Evolutionary conservation across 306 rosid species (phyloP).

Genomic region (Castanea mollissima): DNA sequence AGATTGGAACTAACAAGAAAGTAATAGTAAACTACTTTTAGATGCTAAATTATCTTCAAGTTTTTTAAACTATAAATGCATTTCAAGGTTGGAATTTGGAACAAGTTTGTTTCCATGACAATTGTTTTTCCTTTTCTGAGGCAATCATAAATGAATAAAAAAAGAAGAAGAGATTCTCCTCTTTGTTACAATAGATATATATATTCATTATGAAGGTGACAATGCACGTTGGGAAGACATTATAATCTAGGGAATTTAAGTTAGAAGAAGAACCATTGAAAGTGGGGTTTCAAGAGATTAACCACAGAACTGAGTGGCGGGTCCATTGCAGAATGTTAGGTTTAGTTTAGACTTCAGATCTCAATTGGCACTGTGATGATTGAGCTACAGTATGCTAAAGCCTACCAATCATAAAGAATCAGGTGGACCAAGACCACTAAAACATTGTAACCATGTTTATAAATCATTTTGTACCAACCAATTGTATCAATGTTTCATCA

Average conservation of each 20-base stretch:
- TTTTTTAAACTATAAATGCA: background rate
- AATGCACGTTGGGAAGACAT: constrained; percentile 8
- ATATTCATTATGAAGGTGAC: background rate
- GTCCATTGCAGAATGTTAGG: background rate
- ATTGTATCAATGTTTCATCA: too few species aligned
- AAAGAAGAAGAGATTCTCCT: background rate
- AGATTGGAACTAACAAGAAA: background rate
- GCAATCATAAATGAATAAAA: background rate
- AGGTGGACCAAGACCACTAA: too few species aligned
- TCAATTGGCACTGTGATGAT: too few species aligned
- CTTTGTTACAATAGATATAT: background rate
- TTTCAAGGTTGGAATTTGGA: background rate
- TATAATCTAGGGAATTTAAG: background rate
- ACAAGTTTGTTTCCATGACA: too few species aligned
- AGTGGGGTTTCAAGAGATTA: constrained; percentile 25
- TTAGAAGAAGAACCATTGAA: constrained; percentile 16
- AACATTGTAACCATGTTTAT: too few species aligned
- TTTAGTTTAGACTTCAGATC: background rate
- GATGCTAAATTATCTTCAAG: background rate
- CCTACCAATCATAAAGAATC: too few species aligned
- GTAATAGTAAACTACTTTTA: background rate
- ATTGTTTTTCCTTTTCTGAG: too few species aligned
- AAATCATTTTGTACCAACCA: too few species aligned
- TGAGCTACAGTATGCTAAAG: too few species aligned
- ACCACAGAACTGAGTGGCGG: constrained; percentile 18